Base-by-base conservation (phyloP, 352 stramenopile species). In the Globisporangium solare region DNA sequence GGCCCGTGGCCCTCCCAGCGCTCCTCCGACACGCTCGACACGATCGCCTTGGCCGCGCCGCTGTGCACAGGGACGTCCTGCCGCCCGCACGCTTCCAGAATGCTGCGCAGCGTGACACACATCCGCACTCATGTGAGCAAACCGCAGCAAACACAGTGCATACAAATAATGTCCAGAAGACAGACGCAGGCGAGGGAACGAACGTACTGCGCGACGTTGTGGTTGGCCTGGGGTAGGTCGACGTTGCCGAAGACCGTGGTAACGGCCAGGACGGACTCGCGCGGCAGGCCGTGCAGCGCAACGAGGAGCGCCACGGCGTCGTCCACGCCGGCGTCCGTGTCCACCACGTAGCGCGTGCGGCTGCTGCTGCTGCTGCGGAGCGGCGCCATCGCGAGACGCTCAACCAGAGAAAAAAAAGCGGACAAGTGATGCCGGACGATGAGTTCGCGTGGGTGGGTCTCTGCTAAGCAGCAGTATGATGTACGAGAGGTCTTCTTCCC, bases 201-300 rank as follows among this genome's bases (percentile, higher is more conserved):
- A 21, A 78, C 76, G 54, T 60, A 94, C 83, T 92, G 76, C 24
- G 68, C 68, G 15, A 89, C 75, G 65, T 94, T 94, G 72, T 94
- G 82, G 61, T 83, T 86, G 50, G 80, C 82, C 66, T 92, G 84
- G 50, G 82, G 76, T 46, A 94, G 48, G 53, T 89, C 72, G 39
- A 94, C 84, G 60, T 94, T 94, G 47, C 84, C 84, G 39, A 91
- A 92, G 56, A 94, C 78, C 17, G 84, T 92, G 41, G 82, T 92
- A 64, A 92, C 68, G 35, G 68, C 79, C 49, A 87, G 70, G 3
- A 92, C 68, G 13, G 75, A 63, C 15, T 81, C 74, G 21, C 52
- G 54, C 24, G 79, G 74, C 46, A 92, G 73, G 18, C 72, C 65
- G 54, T 89, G 76, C 40, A 92, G 74, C 27, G 75, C 76, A 68